Evolutionary conservation across 1,284 basidiomycete species (phyloP).

Genomic region (Moniliophthora roreri): DNA sequence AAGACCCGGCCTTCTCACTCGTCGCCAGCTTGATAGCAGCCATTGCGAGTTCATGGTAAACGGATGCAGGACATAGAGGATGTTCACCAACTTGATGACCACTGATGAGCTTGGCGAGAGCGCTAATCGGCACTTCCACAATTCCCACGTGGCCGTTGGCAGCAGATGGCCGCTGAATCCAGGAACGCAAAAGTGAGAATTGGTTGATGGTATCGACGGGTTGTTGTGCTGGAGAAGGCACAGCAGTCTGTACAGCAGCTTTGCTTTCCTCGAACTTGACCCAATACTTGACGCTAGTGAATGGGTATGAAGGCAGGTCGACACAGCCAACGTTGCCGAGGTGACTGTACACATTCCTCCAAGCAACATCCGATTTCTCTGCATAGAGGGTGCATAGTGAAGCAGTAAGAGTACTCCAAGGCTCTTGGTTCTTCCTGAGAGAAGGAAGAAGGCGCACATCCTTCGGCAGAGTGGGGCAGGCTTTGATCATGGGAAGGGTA

Average conservation of each 20-base stretch:
- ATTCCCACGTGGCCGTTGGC: conserved; percentile 42
- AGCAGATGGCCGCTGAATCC: conserved; percentile 41
- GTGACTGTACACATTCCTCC: conserved; percentile 56
- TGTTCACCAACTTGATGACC: conserved; percentile 60
- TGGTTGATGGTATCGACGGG: conserved; percentile 18
- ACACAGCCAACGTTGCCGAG: conserved; percentile 38
- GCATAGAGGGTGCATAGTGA: conserved; percentile 50
- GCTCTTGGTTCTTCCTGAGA: conserved; percentile 42
- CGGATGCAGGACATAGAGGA: conserved; percentile 67
- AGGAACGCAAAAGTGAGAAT: conserved; percentile 41
- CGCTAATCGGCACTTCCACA: conserved; percentile 52
- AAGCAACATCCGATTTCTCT: conserved; percentile 40
- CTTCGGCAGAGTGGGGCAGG: conserved; percentile 32
- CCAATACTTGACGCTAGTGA: conserved; percentile 58
- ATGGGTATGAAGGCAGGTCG: conserved; percentile 63
- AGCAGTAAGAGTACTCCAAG: conserved; percentile 43
- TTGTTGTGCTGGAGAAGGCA: not conserved
- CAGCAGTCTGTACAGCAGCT: not conserved
- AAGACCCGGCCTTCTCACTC: conserved; percentile 31
- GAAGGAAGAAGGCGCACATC: conserved; percentile 43
- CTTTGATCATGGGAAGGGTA: conserved; percentile 54
- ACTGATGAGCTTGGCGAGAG: conserved; percentile 44
- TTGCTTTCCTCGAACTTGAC: conserved; percentile 40
- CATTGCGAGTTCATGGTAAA: conserved; percentile 59
- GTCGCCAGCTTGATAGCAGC: conserved; percentile 40